Base-by-base conservation (phyloP, 1,284 basidiomycete genomes). In the Tylopilus sp. region DNA sequence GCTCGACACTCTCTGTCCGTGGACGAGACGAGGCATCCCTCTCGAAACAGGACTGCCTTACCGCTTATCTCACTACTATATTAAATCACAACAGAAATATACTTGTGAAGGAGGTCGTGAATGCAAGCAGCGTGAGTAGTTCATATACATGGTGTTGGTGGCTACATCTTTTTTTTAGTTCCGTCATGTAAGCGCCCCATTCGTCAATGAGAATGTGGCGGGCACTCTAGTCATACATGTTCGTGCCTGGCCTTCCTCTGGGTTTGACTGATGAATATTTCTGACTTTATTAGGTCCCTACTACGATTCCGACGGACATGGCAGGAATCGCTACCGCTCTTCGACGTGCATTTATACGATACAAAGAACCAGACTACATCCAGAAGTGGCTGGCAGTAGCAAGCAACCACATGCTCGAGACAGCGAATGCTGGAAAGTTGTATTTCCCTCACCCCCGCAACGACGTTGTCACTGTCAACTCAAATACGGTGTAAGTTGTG, bases 21-120 rank as follows among this genome's bases (percentile, higher is more conserved):
- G 46, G 7, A 26, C 37, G 43, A 28, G 36, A 39, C 25, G 45
- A 36, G 14, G 17, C 7, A 15, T 57, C 45, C 37, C 48, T 72
- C 15, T 60, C 60, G 5, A 53, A 53, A 8, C 71, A 73, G 9
- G 72, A 74, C 43, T 68, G 68, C 48, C 58, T 74, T 44, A 63
- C 61, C 0, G 72, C 73, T 17, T 70, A 66, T 48, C 20, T 73
- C 8, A 58, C 65, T 19, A 46, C 54, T 5, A 48, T 63, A 7
- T 50, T 72, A 4, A 68, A 67, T 31, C 41, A 59, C 4, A 54
- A 59, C 32, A 51, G 33, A 40, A 19, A 52, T 45, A 17, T 29
- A 41, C 24, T 51, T 25, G 45, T 54, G 5, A 49, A 47, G 20
- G 54, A 24, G 32, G 53, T 73, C 13, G 64, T 60, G 4, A 72